Base-by-base conservation (phyloP, 2,329 filamentous ascomycete species). In the Scedosporium boydii region DNA sequence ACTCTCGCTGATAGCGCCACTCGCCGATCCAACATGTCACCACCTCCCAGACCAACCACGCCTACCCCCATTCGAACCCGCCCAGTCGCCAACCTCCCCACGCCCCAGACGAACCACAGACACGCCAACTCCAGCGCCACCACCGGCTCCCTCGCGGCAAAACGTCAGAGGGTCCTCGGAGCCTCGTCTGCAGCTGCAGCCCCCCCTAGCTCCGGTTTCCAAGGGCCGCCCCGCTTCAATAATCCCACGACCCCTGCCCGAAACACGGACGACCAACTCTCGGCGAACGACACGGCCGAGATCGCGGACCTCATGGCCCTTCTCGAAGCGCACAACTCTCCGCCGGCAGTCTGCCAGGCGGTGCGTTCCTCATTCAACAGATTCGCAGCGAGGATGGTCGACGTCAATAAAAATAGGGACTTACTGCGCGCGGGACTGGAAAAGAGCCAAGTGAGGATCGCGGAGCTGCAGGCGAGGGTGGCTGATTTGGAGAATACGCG, bases 401-500 rank as follows among this genome's bases (percentile, higher is more conserved):
- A 83, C 82, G 67, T 89, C 89, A 77, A 79, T 46, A 81, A 81
- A 65, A 87, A 88, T 0, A 78, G 89, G 2, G 88, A 93, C 64
- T 82, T 87, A 6, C 80, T 83, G 3, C 76, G 89, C n/a, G 72
- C 82, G 7, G 82, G 81, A 3, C 69, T 90, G 41, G 86, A 84
- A 69, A 78, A 80, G 4, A 87, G 86, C 66, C 87, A 93, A 34
- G 69, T 69, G n/a, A 71, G 69, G 59, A 73, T 76, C 51, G 72
- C 72, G 3, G 65, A 66, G 60, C 64, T 81, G 61, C 73, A 78
- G 68, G 69, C 69, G 46, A 68, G 70, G 34, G 67, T 80, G 4
- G 68, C 67, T 6, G 71, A 69, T 16, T 67, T 81, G n/a, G 77
- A 81, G 69, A 74, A 74, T 26, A 68, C 69, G 62, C 53, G 9